Conservation (phyloP, 768 basidiomycete genomes). For the Termitomyces sp. region DNA sequence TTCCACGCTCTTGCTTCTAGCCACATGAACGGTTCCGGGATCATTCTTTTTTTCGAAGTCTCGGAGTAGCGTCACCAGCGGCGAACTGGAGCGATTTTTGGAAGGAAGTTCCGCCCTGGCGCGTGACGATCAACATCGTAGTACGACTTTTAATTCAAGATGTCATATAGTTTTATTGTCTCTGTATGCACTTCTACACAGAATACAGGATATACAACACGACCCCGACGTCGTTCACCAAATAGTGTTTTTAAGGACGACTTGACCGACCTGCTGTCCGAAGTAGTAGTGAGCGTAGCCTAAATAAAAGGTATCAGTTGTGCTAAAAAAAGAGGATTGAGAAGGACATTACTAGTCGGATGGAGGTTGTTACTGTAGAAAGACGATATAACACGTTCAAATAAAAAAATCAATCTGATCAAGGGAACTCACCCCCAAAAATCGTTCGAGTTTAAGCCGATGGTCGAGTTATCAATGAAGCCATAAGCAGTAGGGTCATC, state of each 20-base stretch:
- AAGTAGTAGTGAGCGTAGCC: conserved; percentile 38
- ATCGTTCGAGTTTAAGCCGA: conserved; percentile 33
- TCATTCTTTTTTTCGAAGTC: background rate
- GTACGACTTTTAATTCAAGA: background rate
- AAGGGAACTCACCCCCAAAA: conserved; percentile 50
- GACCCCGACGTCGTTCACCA: conserved; percentile 15
- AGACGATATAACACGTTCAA: background rate
- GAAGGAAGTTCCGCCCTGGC: background rate
- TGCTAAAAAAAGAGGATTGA: background rate
- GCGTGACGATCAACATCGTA: background rate
- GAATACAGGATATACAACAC: background rate
- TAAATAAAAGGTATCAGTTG: conserved; percentile 11
- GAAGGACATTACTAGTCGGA: conserved; percentile 39
- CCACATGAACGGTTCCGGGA: background rate
- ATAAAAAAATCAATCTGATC: background rate
- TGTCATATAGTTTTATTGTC: background rate
- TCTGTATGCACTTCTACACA: background rate
- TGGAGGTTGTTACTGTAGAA: conserved; percentile 49
- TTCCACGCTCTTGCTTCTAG: background rate
- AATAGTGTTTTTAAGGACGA: conserved; percentile 20
- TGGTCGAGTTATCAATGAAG: conserved; percentile 47
- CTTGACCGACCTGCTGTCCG: conserved; percentile 22
- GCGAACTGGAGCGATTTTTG: background rate
- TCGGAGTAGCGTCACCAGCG: background rate
- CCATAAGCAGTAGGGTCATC: conserved; percentile 46